phyloP scores from a whole-genome alignment of 108 stramenopile genomes.

The Cyclotella distinguenda region DNA sequence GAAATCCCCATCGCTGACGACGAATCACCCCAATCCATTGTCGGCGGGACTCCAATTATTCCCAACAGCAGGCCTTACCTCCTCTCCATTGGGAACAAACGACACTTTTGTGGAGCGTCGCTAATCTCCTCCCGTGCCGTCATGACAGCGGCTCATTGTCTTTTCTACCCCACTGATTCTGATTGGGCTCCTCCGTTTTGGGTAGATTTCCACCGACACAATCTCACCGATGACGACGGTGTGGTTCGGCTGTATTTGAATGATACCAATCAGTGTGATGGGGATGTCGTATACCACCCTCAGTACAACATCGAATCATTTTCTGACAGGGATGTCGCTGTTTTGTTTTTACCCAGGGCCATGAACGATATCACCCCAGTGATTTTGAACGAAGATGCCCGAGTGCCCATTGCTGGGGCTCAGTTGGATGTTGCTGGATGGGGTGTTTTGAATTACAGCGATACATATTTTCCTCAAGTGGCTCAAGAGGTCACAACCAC shows the following conservation, averaged over 20 bases:
- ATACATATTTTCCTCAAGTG: neutral
- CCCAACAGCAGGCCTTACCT: neutral
- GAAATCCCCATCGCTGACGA: neutral
- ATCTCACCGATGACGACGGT: neutral
- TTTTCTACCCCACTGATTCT: neutral
- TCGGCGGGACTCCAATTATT: neutral
- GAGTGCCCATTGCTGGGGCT: neutral
- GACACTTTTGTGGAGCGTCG: neutral
- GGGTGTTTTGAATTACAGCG: neutral
- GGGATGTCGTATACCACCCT: neutral
- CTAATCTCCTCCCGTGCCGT: neutral
- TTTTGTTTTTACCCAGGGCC: neutral
- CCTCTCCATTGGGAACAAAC: neutral
- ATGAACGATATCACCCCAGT: conserved; percentile 1
- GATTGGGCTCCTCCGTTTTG: neutral
- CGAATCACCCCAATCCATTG: neutral
- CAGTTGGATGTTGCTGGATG: neutral
- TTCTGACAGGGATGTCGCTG: neutral
- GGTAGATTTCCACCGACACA: conserved; percentile 3
- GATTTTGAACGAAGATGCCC: neutral
- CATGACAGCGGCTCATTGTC: neutral
- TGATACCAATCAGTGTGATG: conserved; percentile 3
- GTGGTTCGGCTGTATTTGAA: neutral
- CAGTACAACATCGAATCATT: neutral
- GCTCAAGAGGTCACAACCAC: neutral